phyloP scores from a whole-genome alignment of 805 yeast genomes.

The Candida fluviatilis region DNA sequence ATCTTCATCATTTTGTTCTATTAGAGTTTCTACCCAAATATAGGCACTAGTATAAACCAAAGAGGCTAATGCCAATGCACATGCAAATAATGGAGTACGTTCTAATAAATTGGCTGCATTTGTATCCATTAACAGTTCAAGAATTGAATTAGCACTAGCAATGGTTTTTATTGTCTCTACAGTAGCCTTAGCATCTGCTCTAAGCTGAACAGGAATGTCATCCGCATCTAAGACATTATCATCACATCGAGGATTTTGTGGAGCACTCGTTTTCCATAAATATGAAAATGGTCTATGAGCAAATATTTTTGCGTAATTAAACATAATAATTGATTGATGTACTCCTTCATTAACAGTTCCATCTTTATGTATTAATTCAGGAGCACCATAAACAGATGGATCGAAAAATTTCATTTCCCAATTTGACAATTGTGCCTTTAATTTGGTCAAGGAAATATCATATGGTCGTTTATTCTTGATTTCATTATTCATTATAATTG shows the following conservation, averaged over 20 bases:
- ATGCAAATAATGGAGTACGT: slow-evolving; percentile 50
- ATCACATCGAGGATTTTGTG: slow-evolving; percentile 12
- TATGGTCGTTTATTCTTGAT: slow-evolving; percentile 38
- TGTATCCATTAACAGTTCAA: slow-evolving; percentile 44
- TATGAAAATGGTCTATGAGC: slow-evolving; percentile 52
- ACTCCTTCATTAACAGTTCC: slow-evolving; percentile 52
- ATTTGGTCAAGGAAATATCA: slow-evolving; percentile 29
- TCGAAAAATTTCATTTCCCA: slow-evolving; percentile 44
- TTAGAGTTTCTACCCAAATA: slow-evolving; percentile 46
- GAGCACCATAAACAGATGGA: slow-evolving; percentile 10
- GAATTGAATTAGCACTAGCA: slow-evolving; percentile 49
- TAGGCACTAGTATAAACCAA: slow-evolving; percentile 51
- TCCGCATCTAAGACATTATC: slow-evolving; percentile 10
- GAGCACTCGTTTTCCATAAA: slow-evolving; percentile 39
- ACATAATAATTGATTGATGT: slow-evolving; percentile 45
- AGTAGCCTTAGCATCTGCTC: slow-evolving; percentile 41
- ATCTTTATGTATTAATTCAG: slow-evolving; percentile 34
- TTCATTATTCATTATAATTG: slow-evolving; percentile 44
- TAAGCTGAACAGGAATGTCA: slow-evolving; percentile 12
- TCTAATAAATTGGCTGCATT: slow-evolving; percentile 38
- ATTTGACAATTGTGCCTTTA: slow-evolving; percentile 45
- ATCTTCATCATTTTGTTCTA: slow-evolving; percentile 11
- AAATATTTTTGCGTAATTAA: slow-evolving; percentile 51
- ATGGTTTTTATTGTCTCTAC: slow-evolving; percentile 52
- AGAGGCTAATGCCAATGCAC: slow-evolving; percentile 50